A percentile compares a stretch with the other conserved stretches of the same genome.
These are phyloP conservation scores for Striga hermonthica DNA, from an alignment of 305 asterid species.

Conservation along the genomic window DNA sequence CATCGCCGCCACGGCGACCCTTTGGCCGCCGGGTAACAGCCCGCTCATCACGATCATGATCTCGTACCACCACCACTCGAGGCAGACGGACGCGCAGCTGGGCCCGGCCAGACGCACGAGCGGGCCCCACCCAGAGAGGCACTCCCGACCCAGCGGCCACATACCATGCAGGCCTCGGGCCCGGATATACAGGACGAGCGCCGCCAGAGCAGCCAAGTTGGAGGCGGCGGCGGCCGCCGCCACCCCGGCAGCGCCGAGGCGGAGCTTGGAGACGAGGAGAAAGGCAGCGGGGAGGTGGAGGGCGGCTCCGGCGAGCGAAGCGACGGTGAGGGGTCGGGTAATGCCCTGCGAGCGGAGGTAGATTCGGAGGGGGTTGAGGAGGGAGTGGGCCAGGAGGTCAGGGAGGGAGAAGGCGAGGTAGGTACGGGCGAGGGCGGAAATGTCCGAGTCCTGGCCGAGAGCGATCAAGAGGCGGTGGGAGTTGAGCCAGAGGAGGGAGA, in stretches of 20 bases:
- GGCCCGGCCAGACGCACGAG: conserved; percentile 68
- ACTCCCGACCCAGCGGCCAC: conserved; percentile 62
- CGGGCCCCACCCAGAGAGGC: conserved; percentile 78
- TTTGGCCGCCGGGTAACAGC: conserved; percentile 66
- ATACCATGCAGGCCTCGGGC: conserved; percentile 45
- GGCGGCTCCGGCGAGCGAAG: conserved; percentile 56
- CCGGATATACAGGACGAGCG: conserved; percentile 45
- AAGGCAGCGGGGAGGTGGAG: conserved; percentile 56
- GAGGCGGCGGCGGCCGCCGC: conserved; percentile 72
- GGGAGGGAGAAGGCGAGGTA: conserved; percentile 67
- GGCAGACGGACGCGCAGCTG: conserved; percentile 39
- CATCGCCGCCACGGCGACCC: conserved; percentile 79
- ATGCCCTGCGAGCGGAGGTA: conserved; percentile 94
- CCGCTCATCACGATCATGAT: too few species aligned
- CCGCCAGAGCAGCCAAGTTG: conserved; percentile 39
- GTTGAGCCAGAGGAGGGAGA: conserved; percentile 66
- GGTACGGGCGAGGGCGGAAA: conserved; percentile 59
- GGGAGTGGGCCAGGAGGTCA: conserved; percentile 63
- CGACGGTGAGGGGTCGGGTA: conserved; percentile 61
- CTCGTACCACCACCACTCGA: too few species aligned
- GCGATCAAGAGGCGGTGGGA: conserved; percentile 48
- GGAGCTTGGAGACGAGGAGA: conserved; percentile 45
- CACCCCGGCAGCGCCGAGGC: conserved; percentile 69
- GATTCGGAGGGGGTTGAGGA: conserved; percentile 72
- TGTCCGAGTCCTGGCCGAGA: conserved; percentile 64